Evolutionary conservation across 495 filamentous ascomycete species (phyloP).

Genomic region (Wilcoxina mikolae): DNA sequence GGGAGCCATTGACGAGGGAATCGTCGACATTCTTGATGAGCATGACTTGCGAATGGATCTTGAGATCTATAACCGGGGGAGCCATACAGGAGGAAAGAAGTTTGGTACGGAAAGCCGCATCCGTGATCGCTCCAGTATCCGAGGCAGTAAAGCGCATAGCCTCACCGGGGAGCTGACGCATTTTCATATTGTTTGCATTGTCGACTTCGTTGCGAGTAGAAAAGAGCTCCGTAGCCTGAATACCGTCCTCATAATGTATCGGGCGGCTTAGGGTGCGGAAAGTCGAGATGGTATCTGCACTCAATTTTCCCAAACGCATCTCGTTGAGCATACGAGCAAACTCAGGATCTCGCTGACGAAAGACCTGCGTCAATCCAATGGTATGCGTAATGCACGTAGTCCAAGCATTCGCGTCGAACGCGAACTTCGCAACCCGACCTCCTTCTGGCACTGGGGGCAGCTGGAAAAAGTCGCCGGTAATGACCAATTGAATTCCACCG

Average conservation of each 20-base stretch:
- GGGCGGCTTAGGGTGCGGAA: constrained; percentile 60
- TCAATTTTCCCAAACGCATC: constrained; percentile 78
- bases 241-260: constrained; percentile 53
- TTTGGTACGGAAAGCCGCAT: constrained; percentile 53
- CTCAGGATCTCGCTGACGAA: constrained; percentile 87
- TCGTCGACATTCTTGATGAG: constrained; percentile 99
- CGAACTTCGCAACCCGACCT: constrained; percentile 62
- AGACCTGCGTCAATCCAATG: constrained; percentile 86
- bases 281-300: constrained; percentile 47
- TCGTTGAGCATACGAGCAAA: constrained; percentile 95
- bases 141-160: constrained; percentile 49
- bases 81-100: constrained; percentile 87
- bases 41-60: constrained; percentile 93
- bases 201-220: constrained; percentile 87
- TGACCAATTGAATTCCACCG: constrained; percentile 88
- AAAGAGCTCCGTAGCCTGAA: constrained; percentile 90
- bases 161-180: constrained; percentile 55
- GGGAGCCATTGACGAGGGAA: constrained; percentile 77
- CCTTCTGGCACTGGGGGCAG: constrained; percentile 81
- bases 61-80: constrained; percentile 57
- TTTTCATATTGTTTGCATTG: constrained; percentile 58
- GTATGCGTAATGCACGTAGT: constrained; percentile 85
- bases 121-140: constrained; percentile 61
- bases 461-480: constrained; percentile 97
- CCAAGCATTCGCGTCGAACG: constrained; percentile 86